Conservation (phyloP, 208 protist species). For the Trypanosoma theileri region DNA sequence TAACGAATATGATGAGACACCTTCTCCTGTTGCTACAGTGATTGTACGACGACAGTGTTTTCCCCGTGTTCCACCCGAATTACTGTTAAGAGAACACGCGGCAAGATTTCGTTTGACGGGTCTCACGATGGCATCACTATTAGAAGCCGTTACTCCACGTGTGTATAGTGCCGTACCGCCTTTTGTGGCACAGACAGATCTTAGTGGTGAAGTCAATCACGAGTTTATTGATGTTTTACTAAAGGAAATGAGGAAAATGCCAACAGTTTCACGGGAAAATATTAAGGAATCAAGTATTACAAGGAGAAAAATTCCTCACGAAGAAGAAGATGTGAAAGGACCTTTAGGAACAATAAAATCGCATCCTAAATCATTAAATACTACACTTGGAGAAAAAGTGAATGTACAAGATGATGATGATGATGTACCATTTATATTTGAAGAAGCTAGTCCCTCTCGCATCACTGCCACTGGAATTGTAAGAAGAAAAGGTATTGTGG, state of each 20-base stretch:
- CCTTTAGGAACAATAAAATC: too few species aligned
- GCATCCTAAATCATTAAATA: background rate
- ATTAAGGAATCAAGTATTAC: slow-evolving; percentile 8
- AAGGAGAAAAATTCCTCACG: background rate
- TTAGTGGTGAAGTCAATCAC: slow-evolving; percentile 4
- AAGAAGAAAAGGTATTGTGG: background rate
- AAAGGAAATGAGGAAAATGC: background rate
- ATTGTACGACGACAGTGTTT: slow-evolving; percentile 21
- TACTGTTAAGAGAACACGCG: slow-evolving; percentile 42
- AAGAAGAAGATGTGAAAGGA: background rate
- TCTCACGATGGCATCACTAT: slow-evolving; percentile 20
- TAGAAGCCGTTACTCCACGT: slow-evolving; percentile 24
- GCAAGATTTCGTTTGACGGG: slow-evolving; percentile 32
- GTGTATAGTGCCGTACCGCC: background rate
- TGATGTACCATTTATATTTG: slow-evolving; percentile 7
- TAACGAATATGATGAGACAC: background rate
- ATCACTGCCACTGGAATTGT: slow-evolving; percentile 20
- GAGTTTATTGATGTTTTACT: slow-evolving; percentile 14
- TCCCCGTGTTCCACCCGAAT: slow-evolving; percentile 44
- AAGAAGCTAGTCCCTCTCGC: slow-evolving; percentile 16
- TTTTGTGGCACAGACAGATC: slow-evolving; percentile 1
- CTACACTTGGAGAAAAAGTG: background rate
- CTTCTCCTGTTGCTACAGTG: slow-evolving; percentile 2
- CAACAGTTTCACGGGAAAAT: slow-evolving; percentile 32
- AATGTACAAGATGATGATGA: background rate